These are phyloP conservation scores for Fraxinus anomala DNA, from an alignment of 257 asterid genomes.

Conservation along the genomic window DNA sequence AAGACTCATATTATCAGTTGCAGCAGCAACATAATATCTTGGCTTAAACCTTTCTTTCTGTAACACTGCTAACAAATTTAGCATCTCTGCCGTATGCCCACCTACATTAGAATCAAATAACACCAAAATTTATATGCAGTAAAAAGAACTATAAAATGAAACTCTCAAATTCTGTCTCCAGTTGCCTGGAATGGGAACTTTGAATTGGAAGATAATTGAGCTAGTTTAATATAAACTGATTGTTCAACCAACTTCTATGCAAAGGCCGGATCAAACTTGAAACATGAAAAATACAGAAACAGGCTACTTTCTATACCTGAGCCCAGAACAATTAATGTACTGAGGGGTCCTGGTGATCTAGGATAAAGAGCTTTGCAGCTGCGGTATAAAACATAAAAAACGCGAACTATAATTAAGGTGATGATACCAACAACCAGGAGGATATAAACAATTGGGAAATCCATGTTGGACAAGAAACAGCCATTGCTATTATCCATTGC, in stretches of 20 bases:
- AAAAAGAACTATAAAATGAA: too few relatives aligned
- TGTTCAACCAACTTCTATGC: not conserved
- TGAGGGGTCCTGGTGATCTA: slow-evolving; percentile 42
- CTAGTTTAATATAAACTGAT: not conserved
- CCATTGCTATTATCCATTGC: slow-evolving; percentile 38
- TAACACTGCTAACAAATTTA: slow-evolving; percentile 67
- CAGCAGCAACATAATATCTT: slow-evolving; percentile 86
- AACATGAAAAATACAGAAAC: slow-evolving; percentile 8
- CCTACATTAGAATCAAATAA: slow-evolving; percentile 44
- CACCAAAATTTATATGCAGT: not conserved
- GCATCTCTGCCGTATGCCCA: slow-evolving; percentile 98
- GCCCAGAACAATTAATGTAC: slow-evolving; percentile 72
- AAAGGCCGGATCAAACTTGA: not conserved
- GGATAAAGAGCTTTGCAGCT: slow-evolving; percentile 40
- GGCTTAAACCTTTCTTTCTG: slow-evolving; percentile 68
- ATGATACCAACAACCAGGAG: slow-evolving; percentile 39
- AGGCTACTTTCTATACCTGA: slow-evolving; percentile 50
- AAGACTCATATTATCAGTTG: slow-evolving; percentile 95
- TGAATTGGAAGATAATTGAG: not conserved
- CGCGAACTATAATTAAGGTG: slow-evolving; percentile 46
- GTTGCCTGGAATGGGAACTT: not conserved
- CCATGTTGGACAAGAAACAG: slow-evolving; percentile 28
- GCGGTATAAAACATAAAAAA: slow-evolving; percentile 46
- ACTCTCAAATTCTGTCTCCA: not conserved
- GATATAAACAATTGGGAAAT: slow-evolving; percentile 28